These are phyloP conservation scores for Cairneyella variabilis DNA, from an alignment of 495 filamentous ascomycete genomes.

Conservation along the genomic window DNA sequence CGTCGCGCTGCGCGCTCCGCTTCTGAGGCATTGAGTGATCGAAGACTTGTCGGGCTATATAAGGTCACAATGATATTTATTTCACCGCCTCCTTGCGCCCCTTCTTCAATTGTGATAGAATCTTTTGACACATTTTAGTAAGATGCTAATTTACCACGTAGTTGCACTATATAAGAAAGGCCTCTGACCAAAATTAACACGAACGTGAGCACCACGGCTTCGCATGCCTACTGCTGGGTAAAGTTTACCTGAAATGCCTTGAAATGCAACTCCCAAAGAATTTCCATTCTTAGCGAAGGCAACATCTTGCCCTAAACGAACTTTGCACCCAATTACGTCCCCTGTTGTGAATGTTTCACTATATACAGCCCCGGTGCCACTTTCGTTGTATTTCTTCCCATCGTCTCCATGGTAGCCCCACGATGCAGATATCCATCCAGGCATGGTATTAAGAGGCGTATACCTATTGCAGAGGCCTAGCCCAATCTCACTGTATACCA, in stretches of 20 bases:
- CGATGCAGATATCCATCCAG: neutral
- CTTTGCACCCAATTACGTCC: neutral
- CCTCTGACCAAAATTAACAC: neutral
- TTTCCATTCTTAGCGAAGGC: neutral
- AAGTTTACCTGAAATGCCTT: neutral
- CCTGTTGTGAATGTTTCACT: neutral
- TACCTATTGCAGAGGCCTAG: neutral
- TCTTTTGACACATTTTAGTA: too few relatives aligned
- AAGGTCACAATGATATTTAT: too few relatives aligned
- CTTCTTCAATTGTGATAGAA: too few relatives aligned
- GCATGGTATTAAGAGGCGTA: neutral
- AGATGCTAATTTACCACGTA: too few relatives aligned
- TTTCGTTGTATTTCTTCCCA: neutral
- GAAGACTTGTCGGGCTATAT: too few relatives aligned
- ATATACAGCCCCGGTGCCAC: neutral
- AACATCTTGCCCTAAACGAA: neutral
- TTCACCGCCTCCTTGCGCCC: too few relatives aligned
- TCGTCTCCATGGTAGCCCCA: neutral
- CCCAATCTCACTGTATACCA: neutral
- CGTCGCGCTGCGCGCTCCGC: too few relatives aligned
- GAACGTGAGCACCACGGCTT: neutral
- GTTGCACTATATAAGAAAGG: neutral
- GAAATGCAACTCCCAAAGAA: neutral
- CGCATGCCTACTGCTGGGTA: neutral
- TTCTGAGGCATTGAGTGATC: too few relatives aligned